phyloP scores from a whole-genome alignment of 352 stramenopile genomes.

The Pythium coloratum region DNA sequence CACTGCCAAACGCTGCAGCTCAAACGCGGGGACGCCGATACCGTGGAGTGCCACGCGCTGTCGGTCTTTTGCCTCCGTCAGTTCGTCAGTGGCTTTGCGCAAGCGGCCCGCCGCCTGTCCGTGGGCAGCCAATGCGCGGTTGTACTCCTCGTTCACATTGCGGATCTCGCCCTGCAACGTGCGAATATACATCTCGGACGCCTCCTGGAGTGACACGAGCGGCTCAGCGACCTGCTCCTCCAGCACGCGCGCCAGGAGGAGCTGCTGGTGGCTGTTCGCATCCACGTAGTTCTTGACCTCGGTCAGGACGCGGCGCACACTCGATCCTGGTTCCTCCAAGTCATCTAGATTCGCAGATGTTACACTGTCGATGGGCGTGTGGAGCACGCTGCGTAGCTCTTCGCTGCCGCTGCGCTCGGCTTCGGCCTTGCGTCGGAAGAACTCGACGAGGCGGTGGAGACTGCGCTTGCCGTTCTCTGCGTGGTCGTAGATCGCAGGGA shows the following conservation, averaged over 20 bases:
- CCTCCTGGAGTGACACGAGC: constrained; percentile 73
- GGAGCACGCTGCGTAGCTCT: constrained; percentile 56
- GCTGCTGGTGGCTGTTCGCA: constrained; percentile 60
- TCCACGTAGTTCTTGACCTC: constrained; percentile 69
- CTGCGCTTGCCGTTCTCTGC: constrained; percentile 76
- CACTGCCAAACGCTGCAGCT: constrained; percentile 70
- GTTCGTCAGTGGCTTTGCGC: constrained; percentile 40
- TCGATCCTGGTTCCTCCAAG: constrained; percentile 69
- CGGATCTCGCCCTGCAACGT: constrained; percentile 77
- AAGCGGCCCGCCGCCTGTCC: constrained; percentile 38
- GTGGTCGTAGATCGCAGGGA: constrained; percentile 76
- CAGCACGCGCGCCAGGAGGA: constrained; percentile 72
- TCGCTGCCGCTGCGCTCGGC: constrained; percentile 61
- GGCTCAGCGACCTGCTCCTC: constrained; percentile 82
- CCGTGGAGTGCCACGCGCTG: constrained; percentile 71
- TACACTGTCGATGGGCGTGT: constrained; percentile 26
- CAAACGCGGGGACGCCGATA: constrained; percentile 81
- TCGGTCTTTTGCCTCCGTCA: constrained; percentile 53
- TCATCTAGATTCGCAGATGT: constrained; percentile 42
- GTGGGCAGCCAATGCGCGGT: constrained; percentile 39
- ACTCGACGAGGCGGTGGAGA: constrained; percentile 66
- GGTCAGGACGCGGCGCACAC: constrained; percentile 54
- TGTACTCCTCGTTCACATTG: constrained; percentile 76
- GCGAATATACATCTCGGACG: constrained; percentile 76
- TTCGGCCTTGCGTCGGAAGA: constrained; percentile 69